Evolutionary conservation across 352 stramenopile genomes (phyloP).

Genomic region (Globisporangium nodosum): DNA sequence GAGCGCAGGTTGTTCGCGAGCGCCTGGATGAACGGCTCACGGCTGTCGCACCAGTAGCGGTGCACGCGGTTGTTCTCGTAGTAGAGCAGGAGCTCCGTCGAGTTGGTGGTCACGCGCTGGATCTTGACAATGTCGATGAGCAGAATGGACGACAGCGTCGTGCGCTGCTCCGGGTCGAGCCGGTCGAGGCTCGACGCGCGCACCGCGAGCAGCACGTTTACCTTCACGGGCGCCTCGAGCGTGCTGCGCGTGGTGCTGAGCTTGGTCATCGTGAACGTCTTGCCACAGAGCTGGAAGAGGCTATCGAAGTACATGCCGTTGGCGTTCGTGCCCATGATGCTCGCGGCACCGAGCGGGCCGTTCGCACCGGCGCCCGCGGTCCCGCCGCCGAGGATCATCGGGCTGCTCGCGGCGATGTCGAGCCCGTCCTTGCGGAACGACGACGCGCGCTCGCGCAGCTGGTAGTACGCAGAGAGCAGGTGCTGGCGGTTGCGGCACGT

Average conservation of each 20-base stretch:
- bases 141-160: constrained; percentile 75
- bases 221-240: constrained; percentile 56
- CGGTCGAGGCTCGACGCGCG: constrained; percentile 73
- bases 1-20: constrained; percentile 85
- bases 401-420: constrained; percentile 36
- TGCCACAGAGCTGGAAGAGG: constrained; percentile 80
- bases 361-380: constrained; percentile 15
- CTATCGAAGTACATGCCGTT: constrained; percentile 86
- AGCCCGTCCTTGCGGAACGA: constrained; percentile 52
- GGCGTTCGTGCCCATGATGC: constrained; percentile 18
- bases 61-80: constrained; percentile 85
- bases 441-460: constrained; percentile 74
- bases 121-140: constrained; percentile 88
- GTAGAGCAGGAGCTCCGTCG: constrained; percentile 78
- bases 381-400: constrained; percentile 28
- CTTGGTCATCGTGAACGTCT: constrained; percentile 83
- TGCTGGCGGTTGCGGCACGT: constrained; percentile 80
- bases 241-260: constrained; percentile 76
- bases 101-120: constrained; percentile 79
- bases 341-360: constrained; percentile 14
- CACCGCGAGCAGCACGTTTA: constrained; percentile 70
- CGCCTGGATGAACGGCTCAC: constrained; percentile 83
- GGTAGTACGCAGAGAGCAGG: constrained; percentile 82
- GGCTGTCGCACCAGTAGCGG: constrained; percentile 83
- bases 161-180: constrained; percentile 54